Evolutionary conservation across 345 rosid species (phyloP).

Genomic region (Garcia nutans): DNA sequence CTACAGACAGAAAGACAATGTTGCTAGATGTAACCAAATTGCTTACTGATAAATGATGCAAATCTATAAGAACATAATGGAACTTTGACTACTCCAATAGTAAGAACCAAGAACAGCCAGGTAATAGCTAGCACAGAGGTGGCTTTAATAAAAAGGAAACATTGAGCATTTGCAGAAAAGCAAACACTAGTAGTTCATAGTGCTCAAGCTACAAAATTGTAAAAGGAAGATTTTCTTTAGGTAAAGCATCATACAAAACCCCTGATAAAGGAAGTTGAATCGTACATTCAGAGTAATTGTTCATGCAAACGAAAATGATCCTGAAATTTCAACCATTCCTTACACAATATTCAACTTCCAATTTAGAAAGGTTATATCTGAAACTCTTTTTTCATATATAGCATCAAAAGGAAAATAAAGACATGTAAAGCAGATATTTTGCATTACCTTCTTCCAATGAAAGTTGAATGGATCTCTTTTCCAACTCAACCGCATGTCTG

Average conservation of each 20-base stretch:
- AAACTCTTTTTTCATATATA: background rate
- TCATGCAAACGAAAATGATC: background rate
- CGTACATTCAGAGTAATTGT: background rate
- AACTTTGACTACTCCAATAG: too few species aligned
- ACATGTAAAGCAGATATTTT: background rate
- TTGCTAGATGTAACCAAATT: background rate
- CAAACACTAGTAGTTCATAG: background rate
- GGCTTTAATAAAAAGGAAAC: background rate
- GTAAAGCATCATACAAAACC: background rate
- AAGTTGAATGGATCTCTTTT: conserved; percentile 88
- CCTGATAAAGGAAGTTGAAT: background rate
- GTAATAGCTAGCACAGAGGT: background rate
- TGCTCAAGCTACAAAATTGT: background rate
- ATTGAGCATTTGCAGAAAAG: background rate
- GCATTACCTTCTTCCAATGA: conserved; percentile 88
- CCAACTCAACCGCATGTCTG: conserved; percentile 85
- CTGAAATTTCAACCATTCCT: too few species aligned
- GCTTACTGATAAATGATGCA: background rate
- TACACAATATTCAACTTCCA: background rate
- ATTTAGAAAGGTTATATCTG: conserved; percentile 3
- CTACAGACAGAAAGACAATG: background rate
- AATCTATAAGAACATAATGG: background rate
- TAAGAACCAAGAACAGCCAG: background rate
- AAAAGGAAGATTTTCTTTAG: background rate
- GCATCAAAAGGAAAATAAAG: background rate